Evolutionary conservation across 225 moss, liverwort and hornwort species (phyloP), one percentile per base, ranked within the genome.

Genomic region (Pleurozium schreberi): DNA sequence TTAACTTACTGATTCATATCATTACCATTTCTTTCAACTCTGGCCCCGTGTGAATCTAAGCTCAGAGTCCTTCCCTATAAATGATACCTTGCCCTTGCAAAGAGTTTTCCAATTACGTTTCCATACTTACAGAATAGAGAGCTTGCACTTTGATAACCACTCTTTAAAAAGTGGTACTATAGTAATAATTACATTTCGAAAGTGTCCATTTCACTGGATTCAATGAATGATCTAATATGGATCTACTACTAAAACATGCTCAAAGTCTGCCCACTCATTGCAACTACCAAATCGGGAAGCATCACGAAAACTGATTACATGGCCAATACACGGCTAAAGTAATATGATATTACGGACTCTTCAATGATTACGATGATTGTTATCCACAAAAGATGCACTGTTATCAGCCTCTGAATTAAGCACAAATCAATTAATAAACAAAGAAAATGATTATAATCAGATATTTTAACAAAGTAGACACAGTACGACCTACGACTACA

Each of bases 361-460:
- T 80, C 81, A 88, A 85, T 90, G 84, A 90, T 90, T 92, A 84
- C 47, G 71, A 92, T 89, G 90, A 87, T 87, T 90, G 80, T 36
- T 47, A 75, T 84, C 84, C 81, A 50, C 81, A 68, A 67, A 63
- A 81, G 45, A 47, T 12, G 47, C 77, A 38, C 87, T 66, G 88
- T 63, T 22, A 59, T 50, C 42, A 59, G 71, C 31, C 71, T 86
- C 82, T 45, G 83, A 86, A 79, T 50, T 53, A 68, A 52, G 18
- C 61, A 87, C 28, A 55, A 30, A 2, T 6, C 14, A 33, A 30
- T 20, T 12, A 38, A 22, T 28, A 68, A 84, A 84, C 14, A 58
- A 77, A 64, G 27, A 26, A 67, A 47, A 78, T n/a, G 77, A 65
- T 57, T 88, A 43, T 9, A 47, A 60, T 87, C 28, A 21, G 58